Evolutionary conservation across 805 yeast genomes (phyloP), one percentile per base, ranked within the genome.

Genomic region (Diddensiella transvaalensis): DNA sequence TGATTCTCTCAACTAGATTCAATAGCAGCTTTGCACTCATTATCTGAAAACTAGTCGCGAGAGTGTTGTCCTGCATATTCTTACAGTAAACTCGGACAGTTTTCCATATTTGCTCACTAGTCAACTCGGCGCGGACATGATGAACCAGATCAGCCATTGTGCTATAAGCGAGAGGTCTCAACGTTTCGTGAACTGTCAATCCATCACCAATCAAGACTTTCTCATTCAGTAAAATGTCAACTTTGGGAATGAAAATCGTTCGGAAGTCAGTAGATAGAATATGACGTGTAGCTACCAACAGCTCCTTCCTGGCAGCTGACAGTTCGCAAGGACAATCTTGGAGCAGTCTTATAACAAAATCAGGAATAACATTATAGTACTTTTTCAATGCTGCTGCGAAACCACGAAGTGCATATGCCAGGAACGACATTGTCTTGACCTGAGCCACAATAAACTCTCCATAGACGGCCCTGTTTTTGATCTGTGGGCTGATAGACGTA

Each of bases 251-350:
- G 63, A 93, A 93, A 39, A 87, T 76, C 1, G 79, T 72, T 51
- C 96, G 76, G 64, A 87, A 87, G 19, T 89, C 89, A 0, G 98
- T 93, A 2, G 95, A 85, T 43, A 93, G 69, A n/a, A 93, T 88
- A 60, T 93, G 99, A 60, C 98, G 76, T 2, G 96, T 87, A 0
- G 97, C 96, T 55, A 93, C 98, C 26, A 93, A 70, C 38, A 93
- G 69, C 66, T 93, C 99, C 64, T 90, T 89, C 60, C 98, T 76
- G 0, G 96, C 96, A 2, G 89, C 82, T 3, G 95, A 85, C 42
- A 88, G 72, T 61, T 91, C 98, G 15, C 93, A 82, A 2, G 99
- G 99, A 64, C 98, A 93, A 64, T 95, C 98, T 66, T 90, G 96
- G 35, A 93, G 69, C 35, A 93, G 69, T 54, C 98, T 73, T 47